phyloP scores from a whole-genome alignment of 179 eudicot genomes.

The Monotropa hypopitys region DNA sequence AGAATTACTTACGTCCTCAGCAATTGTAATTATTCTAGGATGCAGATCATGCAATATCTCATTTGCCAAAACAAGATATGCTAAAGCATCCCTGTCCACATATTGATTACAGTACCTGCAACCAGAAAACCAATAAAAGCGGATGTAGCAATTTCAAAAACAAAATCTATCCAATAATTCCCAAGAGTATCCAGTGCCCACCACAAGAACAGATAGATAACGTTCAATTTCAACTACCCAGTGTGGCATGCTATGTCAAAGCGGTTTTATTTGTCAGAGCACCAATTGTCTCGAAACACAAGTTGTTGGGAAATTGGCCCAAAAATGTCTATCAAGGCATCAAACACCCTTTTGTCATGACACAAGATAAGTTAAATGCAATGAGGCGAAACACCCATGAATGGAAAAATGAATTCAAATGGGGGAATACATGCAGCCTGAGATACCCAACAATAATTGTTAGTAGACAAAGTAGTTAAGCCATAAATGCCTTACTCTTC shows the following conservation, averaged over 20 bases:
- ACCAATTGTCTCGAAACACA: not conserved
- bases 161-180: not conserved
- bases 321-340: not conserved
- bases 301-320: not conserved
- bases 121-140: not conserved
- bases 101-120: constrained; percentile 93
- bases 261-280: not conserved
- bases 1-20: constrained; percentile 75
- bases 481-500: constrained; percentile 65
- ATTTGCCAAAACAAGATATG: constrained; percentile 82
- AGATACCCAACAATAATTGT: not conserved
- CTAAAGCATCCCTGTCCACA: constrained; percentile 79
- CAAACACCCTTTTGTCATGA: not conserved
- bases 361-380: not conserved
- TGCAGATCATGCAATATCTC: constrained; percentile 79
- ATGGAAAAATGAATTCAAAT: not conserved
- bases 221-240: not conserved
- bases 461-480: not conserved
- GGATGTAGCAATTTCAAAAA: not conserved
- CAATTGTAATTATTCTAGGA: constrained; percentile 85
- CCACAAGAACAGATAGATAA: not conserved
- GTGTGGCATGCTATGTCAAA: not conserved
- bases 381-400: not conserved
- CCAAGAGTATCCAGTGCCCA: not conserved
- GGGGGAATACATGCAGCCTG: not conserved